A percentile compares a stretch with the other conserved stretches of the same genome.
These are phyloP conservation scores for Priceomyces medius DNA, from an alignment of 805 yeast species.

Conservation along the genomic window DNA sequence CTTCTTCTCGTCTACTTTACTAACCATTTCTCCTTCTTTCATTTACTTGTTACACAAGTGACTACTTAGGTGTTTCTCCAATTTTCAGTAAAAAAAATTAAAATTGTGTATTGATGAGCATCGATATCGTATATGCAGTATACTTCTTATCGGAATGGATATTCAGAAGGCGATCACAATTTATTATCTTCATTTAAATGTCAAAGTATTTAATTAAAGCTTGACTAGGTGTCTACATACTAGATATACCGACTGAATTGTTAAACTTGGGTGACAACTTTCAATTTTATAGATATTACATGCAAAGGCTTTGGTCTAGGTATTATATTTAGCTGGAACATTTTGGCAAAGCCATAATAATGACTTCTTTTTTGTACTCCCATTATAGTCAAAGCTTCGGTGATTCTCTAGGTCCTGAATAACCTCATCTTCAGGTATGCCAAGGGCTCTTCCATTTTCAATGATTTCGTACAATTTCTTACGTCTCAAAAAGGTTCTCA, in stretches of 20 bases:
- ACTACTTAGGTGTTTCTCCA: too few relatives aligned
- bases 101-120: not conserved
- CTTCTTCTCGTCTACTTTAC: conserved; percentile 9
- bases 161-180: too few relatives aligned
- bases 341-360: conserved; percentile 30
- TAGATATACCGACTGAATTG: too few relatives aligned
- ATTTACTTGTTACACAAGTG: too few relatives aligned
- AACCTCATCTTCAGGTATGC: conserved; percentile 42
- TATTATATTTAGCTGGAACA: conserved; percentile 22
- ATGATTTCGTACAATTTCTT: conserved; percentile 56
- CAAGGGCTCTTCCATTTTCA: conserved; percentile 47
- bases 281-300: too few relatives aligned
- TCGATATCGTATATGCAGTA: not conserved
- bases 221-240: too few relatives aligned
- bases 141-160: not conserved
- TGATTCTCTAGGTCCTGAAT: conserved; percentile 47
- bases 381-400: conserved; percentile 42
- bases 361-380: conserved; percentile 33
- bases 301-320: too few relatives aligned
- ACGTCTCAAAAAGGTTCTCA: conserved; percentile 52
- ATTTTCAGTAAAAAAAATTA: not conserved
- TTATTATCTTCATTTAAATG: too few relatives aligned
- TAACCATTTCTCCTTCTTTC: conserved; percentile 5
- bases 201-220: too few relatives aligned
- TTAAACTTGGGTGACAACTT: too few relatives aligned